Base-by-base conservation (phyloP, 2,329 filamentous ascomycete species). In the Ophiobolus disseminans region DNA sequence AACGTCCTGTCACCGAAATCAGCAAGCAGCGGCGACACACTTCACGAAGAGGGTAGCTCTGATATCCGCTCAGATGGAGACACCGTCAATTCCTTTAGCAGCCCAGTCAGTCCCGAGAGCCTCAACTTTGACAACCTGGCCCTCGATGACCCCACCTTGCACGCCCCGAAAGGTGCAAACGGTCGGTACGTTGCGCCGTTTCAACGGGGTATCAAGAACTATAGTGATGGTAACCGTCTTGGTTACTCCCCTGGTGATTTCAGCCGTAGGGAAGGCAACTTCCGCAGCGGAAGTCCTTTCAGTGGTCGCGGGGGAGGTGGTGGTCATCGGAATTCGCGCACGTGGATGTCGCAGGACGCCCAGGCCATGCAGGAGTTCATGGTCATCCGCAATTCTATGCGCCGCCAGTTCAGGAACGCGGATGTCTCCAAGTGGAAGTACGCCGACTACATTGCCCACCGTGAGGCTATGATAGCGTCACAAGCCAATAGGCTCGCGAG, bases 351-450 rank as follows among this genome's bases (percentile, higher is more conserved):
- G 0, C 55, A 57, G 1, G 66, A 70, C 11, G 47, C 53, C 2
- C 57, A 63, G 32, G 55, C 57, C 5, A 51, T 57, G 9, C 59
- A 70, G 10, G 63, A 70, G 16, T 72, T 65, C 21, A 41, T 66
- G 11, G 45, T 66, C n/a, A 43, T 69, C 25, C 68, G 68, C 7
- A 72, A 72, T 42, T 48, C 67, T 0, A 71, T 73, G 67, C 62
- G 63, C 31, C 67, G 69, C 7, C 54, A 66, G 3, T 73, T 72
- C 62, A 68, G 60, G 45, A 41, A 69, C 22, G 61, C 65, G 2
- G 68, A 71, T 1, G 58, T 72, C 9, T 56, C 68, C 1, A 62
- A 69, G 44, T 70, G 66, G 69, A 72, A 65, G 41, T 47, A 61
- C 8, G 16, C 41, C 2, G 66, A 71, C 28, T 73, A 70, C 42